Evolutionary conservation across 805 yeast genomes (phyloP), one percentile per base, ranked within the genome.

Genomic region (Ogataea naganishii): DNA sequence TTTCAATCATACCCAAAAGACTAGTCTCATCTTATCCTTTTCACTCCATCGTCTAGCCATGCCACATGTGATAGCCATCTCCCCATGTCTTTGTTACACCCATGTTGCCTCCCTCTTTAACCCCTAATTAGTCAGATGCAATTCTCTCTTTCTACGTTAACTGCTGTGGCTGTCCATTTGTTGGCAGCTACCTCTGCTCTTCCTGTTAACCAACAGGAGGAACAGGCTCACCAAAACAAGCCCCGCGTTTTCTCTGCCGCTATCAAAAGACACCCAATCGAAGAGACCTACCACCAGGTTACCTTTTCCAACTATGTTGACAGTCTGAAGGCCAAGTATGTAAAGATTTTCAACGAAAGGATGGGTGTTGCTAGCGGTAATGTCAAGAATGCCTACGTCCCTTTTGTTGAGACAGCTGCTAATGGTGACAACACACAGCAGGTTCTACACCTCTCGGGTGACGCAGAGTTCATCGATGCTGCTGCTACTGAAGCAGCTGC

Each of bases 311-410:
- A 68, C 25, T 71, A 72, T 44, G 62, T 70, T 31, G 38, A 46
- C n/a, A 61, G 69, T 2, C 53, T 72, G 38, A 65, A 70, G 35
- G 46, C 58, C 44, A 72, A 69, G 48, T 72, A 72, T 43, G 41
- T 67, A 32, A 48, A 57, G 30, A 41, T 58, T 21, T 67, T 55
- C 47, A 53, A 59, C 27, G 43, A 44, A 26, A 45, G 44, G 10
- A 45, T 43, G 22, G 39, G 23, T 11, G 32, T 38, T 19, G 30
- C 6, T 22, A 22, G 12, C 4, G 31, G 25, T 4, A 35, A 30
- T 18, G 17, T 14, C 3, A 47, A 47, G 13, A 46, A 42, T 17
- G 55, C 47, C 3, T 68, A 64, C 40, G 58, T 65, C 29, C 74
- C 74, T 14, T 66, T 67, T 39, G 48, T 66, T 23, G 57, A 47